Evolutionary conservation across 768 basidiomycete species (phyloP).

Genomic region (Filobasidium floriforme): DNA sequence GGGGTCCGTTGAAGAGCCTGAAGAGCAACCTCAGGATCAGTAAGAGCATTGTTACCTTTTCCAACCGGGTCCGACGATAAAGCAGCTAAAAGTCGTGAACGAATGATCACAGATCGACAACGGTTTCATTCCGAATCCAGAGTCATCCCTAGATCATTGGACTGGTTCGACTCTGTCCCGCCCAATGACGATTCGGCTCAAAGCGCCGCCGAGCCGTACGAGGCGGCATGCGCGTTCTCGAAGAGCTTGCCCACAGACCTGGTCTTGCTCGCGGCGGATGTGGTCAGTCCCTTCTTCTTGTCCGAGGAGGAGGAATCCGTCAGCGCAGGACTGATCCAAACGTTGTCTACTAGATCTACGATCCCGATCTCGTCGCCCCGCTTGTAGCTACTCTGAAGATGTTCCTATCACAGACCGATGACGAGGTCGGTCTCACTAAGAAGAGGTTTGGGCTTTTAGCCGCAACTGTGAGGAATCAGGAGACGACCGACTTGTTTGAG

Average conservation of each 20-base stretch:
- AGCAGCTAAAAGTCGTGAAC: too few relatives aligned
- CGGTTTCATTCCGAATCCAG: neutral
- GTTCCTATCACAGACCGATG: conserved; percentile 21
- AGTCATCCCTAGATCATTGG: conserved; percentile 1
- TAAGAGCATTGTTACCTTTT: too few relatives aligned
- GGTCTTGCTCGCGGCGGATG: conserved; percentile 39
- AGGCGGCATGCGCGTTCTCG: conserved; percentile 3
- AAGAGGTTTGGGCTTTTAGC: conserved; percentile 32
- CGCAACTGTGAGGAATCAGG: conserved; percentile 39
- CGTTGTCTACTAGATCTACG: conserved; percentile 35
- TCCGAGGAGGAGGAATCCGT: neutral
- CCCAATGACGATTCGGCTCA: neutral
- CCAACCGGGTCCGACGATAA: too few relatives aligned
- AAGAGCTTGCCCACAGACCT: conserved; percentile 17
- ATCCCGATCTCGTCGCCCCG: conserved; percentile 38
- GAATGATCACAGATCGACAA: neutral
- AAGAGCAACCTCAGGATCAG: conserved; percentile 11
- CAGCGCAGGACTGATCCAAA: neutral
- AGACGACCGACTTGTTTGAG: conserved; percentile 32
- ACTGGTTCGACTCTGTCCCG: conserved; percentile 16
- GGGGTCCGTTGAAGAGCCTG: conserved; percentile 8
- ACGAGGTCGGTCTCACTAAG: neutral
- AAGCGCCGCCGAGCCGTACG: neutral
- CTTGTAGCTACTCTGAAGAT: conserved; percentile 29
- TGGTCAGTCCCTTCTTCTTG: conserved; percentile 27